Evolutionary conservation across 371 early-diverging fungal species (phyloP).

Genomic region (Amoeboaphelidium protococcarum): DNA sequence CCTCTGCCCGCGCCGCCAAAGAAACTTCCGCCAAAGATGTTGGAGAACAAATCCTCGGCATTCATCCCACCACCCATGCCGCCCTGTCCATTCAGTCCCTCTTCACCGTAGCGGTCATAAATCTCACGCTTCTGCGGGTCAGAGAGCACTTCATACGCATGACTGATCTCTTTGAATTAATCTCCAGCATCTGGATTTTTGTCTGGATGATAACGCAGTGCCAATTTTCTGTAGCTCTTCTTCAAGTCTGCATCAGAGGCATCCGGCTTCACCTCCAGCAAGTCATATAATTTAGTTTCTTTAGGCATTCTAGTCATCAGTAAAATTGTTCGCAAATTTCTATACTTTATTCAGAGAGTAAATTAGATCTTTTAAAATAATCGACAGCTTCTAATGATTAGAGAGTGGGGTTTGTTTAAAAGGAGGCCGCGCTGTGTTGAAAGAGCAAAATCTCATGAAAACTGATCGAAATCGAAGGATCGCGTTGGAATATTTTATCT

Average conservation of each 20-base stretch:
- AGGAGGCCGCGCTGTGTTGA: too few species aligned
- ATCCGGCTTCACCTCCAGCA: constrained; percentile 46
- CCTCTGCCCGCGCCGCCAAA: constrained; percentile 10
- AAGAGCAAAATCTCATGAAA: too few species aligned
- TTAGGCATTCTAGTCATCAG: constrained; percentile 24
- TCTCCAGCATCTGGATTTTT: constrained; percentile 74
- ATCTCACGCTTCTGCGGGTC: constrained; percentile 55
- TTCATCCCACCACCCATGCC: constrained; percentile 28
- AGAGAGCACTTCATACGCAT: constrained; percentile 83
- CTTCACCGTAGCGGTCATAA: constrained; percentile 80
- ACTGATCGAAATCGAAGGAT: too few species aligned
- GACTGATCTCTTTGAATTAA: constrained; percentile 56
- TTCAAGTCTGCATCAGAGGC: constrained; percentile 75
- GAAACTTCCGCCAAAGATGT: constrained; percentile 42
- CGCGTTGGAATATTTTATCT: too few species aligned
- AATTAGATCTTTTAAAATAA: too few species aligned
- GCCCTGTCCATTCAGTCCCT: constrained; percentile 30
- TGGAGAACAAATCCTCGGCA: constrained; percentile 57
- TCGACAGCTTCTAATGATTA: too few species aligned
- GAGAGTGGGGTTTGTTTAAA: too few species aligned
- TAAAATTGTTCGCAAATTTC: not conserved
- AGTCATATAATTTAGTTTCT: constrained; percentile 68
- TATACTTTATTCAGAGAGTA: too few species aligned
- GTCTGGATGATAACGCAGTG: constrained; percentile 84
- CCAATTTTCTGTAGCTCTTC: constrained; percentile 73